Base-by-base conservation (phyloP, 2,329 filamentous ascomycete genomes). In the Talaromyces sp. region DNA sequence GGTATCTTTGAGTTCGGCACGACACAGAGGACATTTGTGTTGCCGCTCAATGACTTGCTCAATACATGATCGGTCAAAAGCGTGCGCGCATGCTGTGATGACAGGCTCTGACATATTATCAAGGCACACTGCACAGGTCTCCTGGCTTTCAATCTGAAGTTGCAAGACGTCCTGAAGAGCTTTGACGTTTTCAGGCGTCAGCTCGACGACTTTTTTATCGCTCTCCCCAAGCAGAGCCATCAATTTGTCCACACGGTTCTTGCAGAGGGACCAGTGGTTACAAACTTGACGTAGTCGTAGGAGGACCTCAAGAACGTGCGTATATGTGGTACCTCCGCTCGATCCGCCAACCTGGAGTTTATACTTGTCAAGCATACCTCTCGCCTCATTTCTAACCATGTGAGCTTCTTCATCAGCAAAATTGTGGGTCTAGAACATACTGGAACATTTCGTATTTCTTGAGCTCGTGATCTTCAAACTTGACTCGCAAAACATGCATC, bases 241-340 rank as follows among this genome's bases (percentile, higher is more conserved):
- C 25, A 96, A 83, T n/a, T 88, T 86, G 10, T 86, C 84, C n/a
- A 96, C 84, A 13, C 91, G 88, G 37, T 90, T 84, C 59, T 88
- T 89, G 72, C 91, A 92, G 11, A 97, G 84, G 9, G 89, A 89
- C 91, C 92, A 96, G 74, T 96, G 93, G 69, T 94, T 93, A 78
- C 93, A 97, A 74, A 90, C 86, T 78, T 97, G 93, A 19, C 93
- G 87, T 69, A 96, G 86, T 13, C 93, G 88, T 6, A 97, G 85
- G 4, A 97, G 83, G 17, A 93, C 86, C 76, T 96, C 92, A 11
- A 97, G 84, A 0, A 97, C 83, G 71, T 89, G 86, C 9, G 90
- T 87, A 73, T 95, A 96, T 1, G 84, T 84, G 2, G 86, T 82
- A 70, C 83, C 76, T 47, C 79, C 78, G 31, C 75, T 74, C 68